phyloP scores from a whole-genome alignment of 2,329 filamentous ascomycete genomes.

The Atkinsonella texensis region DNA sequence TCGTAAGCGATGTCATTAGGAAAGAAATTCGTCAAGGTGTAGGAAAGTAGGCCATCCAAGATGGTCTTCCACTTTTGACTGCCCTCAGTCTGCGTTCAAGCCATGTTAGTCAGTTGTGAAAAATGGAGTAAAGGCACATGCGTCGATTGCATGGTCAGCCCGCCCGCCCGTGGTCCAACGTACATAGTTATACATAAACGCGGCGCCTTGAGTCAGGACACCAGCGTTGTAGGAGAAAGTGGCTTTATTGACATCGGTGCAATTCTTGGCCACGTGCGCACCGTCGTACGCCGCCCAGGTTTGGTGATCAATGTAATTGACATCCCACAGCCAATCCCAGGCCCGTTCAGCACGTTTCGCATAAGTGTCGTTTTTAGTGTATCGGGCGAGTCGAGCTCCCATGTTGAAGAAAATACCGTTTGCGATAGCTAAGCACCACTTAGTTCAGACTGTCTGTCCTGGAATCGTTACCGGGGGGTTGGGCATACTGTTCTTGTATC shows the following conservation, averaged over 20 bases:
- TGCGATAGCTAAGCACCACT: constrained; percentile 33
- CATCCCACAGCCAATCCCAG: constrained; percentile 47
- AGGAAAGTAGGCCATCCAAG: constrained; percentile 42
- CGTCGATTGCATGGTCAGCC: neutral
- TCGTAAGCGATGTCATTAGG: constrained; percentile 50
- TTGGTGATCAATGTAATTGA: constrained; percentile 47
- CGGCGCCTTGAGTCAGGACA: constrained; percentile 48
- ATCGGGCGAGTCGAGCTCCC: constrained; percentile 57
- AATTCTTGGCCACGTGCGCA: constrained; percentile 43
- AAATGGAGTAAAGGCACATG: too few species aligned
- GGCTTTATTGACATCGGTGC: constrained; percentile 45
- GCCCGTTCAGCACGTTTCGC: constrained; percentile 46
- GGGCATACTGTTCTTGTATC: constrained; percentile 54
- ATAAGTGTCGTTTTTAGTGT: constrained; percentile 56
- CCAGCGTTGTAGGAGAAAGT: constrained; percentile 60
- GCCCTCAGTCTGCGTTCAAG: constrained; percentile 33
- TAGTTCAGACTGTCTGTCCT: neutral
- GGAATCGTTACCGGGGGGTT: neutral
- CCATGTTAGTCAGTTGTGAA: constrained; percentile 8
- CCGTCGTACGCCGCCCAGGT: constrained; percentile 55
- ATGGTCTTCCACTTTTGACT: constrained; percentile 41
- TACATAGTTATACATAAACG: constrained; percentile 56
- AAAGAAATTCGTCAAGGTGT: constrained; percentile 40
- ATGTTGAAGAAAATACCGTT: constrained; percentile 55
- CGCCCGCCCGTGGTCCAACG: constrained; percentile 12